Evolutionary conservation across 1,139 yeast genomes (phyloP).

Genomic region (Candida freyschussii): DNA sequence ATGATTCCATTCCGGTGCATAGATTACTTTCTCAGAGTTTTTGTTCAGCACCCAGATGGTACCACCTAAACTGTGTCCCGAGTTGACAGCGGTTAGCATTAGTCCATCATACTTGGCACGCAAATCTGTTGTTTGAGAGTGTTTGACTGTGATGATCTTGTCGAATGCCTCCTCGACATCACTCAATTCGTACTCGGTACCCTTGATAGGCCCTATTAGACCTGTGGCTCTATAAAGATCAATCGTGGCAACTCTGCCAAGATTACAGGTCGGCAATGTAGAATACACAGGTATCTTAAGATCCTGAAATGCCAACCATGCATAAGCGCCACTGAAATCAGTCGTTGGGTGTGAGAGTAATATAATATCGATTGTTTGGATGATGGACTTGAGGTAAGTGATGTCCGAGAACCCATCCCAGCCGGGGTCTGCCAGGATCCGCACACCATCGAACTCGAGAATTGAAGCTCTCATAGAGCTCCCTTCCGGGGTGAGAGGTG

Average conservation of each 20-base stretch:
- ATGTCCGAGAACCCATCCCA: conserved; percentile 56
- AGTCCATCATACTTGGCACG: conserved; percentile 56
- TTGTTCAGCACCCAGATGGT: conserved; percentile 68
- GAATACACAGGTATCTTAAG: conserved; percentile 76
- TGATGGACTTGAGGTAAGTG: conserved; percentile 40
- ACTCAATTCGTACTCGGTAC: conserved; percentile 57
- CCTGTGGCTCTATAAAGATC: conserved; percentile 75
- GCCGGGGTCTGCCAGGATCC: conserved; percentile 64
- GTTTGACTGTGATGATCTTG: conserved; percentile 62
- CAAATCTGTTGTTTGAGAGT: conserved; percentile 67
- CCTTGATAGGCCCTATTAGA: conserved; percentile 64
- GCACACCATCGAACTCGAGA: conserved; percentile 37
- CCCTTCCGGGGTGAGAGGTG: conserved; percentile 16
- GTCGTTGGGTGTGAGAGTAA: conserved; percentile 82
- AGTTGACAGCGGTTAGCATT: conserved; percentile 74
- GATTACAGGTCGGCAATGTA: conserved; percentile 80
- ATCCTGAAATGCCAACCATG: conserved; percentile 63
- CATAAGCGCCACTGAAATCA: conserved; percentile 77
- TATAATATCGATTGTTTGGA: conserved; percentile 57
- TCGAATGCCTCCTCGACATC: conserved; percentile 83
- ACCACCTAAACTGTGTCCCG: conserved; percentile 95
- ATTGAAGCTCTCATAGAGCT: conserved; percentile 30
- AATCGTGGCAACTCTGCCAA: conserved; percentile 81
- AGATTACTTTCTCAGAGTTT: conserved; percentile 72
- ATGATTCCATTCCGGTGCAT: conserved; percentile 96